Evolutionary conservation across 306 rosid genomes (phyloP), one percentile per base, ranked within the genome.

Genomic region (Quercus berberidifolia): DNA sequence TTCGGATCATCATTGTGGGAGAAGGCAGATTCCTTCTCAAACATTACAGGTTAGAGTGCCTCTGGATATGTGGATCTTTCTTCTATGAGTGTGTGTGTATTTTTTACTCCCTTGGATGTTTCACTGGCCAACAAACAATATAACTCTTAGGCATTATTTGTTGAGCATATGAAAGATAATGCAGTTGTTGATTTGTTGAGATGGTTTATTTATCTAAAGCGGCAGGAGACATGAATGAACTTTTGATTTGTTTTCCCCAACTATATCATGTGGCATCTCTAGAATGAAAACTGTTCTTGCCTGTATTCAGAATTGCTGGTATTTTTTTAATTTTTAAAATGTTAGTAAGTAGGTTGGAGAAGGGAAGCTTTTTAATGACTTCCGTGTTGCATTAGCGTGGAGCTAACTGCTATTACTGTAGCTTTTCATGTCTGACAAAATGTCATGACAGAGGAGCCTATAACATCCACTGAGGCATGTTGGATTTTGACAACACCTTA

Each of bases 1-100:
- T 67, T 62, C 31, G 0, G 74, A 80, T 64, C 83, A 80, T 80
- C 83, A 74, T 6, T 80, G 83, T 26, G 78, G 78, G 46, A 74
- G 65, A 80, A 20, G 19, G 30, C 68, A 26, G 69, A 80, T 80
- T 73, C 78, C 83, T 51, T 62, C 74, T 64, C 78, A 80, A 74
- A 74, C 78, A 25, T 54, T 30, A 19, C 83, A 80, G 83, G 78
- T 80, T 43, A 46, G 62, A 19, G 65, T 57, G 11, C 28, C 21
- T 25, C 35, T 71, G 28, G 26, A n/a, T n/a, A 56, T 71, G 57
- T 55, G 69, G 23, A n/a, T 55, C 13, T 23, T 65, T 65, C 38
- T 55, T 31, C 62, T 52, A 2, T 41, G 12, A 41, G 41, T 11
- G 4, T 65, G 17, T 49, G 6, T 49, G 8, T 65, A 10, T 35